These are phyloP conservation scores for Pseudocercospora musae DNA, from an alignment of 2,329 filamentous ascomycete genomes.

Conservation along the genomic window DNA sequence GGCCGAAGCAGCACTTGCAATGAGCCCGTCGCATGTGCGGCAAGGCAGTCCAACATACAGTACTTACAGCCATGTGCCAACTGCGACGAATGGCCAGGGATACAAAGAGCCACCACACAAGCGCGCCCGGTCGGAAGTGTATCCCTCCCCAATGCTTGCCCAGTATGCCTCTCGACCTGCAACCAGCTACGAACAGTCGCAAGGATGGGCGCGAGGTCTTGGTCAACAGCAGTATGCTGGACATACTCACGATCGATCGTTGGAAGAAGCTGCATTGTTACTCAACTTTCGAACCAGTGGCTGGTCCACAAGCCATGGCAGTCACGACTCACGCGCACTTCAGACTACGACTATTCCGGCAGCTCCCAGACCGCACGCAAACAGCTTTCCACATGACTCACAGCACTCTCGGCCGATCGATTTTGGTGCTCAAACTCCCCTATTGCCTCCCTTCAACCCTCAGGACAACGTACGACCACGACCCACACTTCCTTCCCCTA, in stretches of 20 bases:
- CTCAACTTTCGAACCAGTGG: conserved; percentile 41
- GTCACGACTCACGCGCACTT: not conserved
- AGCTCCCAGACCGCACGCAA: conserved; percentile 30
- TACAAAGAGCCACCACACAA: conserved; percentile 54
- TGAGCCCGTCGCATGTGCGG: conserved; percentile 34
- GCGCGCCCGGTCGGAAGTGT: conserved; percentile 58
- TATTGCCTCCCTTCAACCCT: conserved; percentile 31
- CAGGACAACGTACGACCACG: conserved; percentile 15
- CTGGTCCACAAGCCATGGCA: conserved; percentile 17
- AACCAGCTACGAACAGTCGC: conserved; percentile 45
- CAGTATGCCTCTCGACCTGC: conserved; percentile 42
- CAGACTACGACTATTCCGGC: conserved; percentile 1
- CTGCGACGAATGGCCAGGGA: conserved; percentile 27
- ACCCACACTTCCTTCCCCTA: conserved; percentile 25
- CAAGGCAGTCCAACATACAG: conserved; percentile 17
- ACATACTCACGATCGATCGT: conserved; percentile 34
- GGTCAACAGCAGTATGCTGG: conserved; percentile 14
- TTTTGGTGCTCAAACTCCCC: conserved; percentile 10
- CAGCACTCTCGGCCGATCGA: conserved; percentile 25
- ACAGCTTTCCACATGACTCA: conserved; percentile 31
- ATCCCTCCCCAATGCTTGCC: conserved; percentile 45
- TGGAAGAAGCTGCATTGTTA: conserved; percentile 47
- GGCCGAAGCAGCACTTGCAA: conserved; percentile 42
- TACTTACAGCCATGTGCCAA: conserved; percentile 21
- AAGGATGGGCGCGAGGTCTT: conserved; percentile 23